phyloP scores from a whole-genome alignment of 2,329 filamentous ascomycete genomes.

The Emmonsia crescens region DNA sequence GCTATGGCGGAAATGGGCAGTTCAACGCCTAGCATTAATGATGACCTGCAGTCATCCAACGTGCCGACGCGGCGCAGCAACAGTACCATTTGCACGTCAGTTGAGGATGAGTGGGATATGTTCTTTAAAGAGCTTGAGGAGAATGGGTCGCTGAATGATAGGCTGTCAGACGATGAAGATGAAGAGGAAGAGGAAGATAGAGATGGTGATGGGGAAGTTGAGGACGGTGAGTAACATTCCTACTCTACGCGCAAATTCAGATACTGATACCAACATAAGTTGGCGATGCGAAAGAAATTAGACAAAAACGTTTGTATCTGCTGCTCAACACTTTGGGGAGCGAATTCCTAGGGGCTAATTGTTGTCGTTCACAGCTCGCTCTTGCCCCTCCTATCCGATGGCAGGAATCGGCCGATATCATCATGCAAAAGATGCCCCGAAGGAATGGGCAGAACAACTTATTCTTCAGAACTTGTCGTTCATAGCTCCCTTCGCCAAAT shows the following conservation, averaged over 20 bases:
- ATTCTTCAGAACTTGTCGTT: neutral
- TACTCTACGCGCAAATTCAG: neutral
- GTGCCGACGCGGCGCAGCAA: neutral
- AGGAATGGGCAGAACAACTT: constrained; percentile 1
- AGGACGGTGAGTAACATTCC: neutral
- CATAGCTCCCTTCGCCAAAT: neutral
- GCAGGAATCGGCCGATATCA: constrained; percentile 1
- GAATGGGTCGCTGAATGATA: neutral
- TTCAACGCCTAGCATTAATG: neutral
- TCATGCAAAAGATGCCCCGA: constrained; percentile 2
- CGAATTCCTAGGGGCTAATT: neutral
- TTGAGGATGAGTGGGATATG: neutral
- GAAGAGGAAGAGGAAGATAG: neutral
- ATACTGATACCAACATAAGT: neutral
- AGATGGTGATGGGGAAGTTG: neutral
- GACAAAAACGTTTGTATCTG: neutral
- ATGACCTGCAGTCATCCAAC: neutral
- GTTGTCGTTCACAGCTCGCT: neutral
- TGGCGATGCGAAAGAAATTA: neutral
- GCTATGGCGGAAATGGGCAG: neutral
- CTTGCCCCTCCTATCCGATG: neutral
- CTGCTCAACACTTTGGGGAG: neutral
- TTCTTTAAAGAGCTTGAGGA: neutral
- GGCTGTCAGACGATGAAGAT: neutral
- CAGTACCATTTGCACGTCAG: neutral